These are phyloP conservation scores for Metschnikowia shivogae DNA, from an alignment of 805 yeast genomes.

Conservation along the genomic window DNA sequence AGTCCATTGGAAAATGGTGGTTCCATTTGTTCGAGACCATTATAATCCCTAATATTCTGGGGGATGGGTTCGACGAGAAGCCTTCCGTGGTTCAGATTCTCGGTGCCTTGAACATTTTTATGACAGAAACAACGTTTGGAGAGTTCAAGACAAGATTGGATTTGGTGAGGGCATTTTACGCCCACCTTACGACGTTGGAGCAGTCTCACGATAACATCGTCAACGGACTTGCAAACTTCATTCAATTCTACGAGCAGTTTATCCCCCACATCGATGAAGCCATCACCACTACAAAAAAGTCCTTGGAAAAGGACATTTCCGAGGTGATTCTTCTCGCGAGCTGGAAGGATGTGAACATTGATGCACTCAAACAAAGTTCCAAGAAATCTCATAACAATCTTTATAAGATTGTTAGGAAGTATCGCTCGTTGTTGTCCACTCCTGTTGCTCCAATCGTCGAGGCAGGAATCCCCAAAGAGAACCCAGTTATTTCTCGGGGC, in stretches of 20 bases:
- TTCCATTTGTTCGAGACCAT: conserved; percentile 81
- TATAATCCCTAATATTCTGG: conserved; percentile 46
- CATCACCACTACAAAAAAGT: conserved; percentile 44
- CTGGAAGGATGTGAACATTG: conserved; percentile 95
- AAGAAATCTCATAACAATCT: conserved; percentile 79
- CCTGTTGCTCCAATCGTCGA: conserved; percentile 56
- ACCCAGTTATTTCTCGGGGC: conserved; percentile 1
- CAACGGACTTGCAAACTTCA: conserved; percentile 52
- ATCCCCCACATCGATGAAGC: conserved; percentile 42
- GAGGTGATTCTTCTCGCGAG: conserved; percentile 88
- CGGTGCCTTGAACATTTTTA: conserved; percentile 65
- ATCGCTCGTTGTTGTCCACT: conserved; percentile 56
- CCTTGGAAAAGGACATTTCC: conserved; percentile 70
- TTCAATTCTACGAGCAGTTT: conserved; percentile 68
- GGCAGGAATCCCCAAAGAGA: conserved; percentile 41
- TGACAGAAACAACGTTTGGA: conserved; percentile 74
- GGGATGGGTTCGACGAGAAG: conserved; percentile 12
- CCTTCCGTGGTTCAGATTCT: conserved; percentile 25
- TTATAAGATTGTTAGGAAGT: conserved; percentile 80
- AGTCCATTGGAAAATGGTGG: conserved; percentile 79
- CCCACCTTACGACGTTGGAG: conserved; percentile 37
- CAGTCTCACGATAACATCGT: conserved; percentile 19
- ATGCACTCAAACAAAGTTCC: conserved; percentile 91
- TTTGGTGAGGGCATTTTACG: conserved; percentile 60
- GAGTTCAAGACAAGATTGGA: conserved; percentile 60